Base-by-base conservation (phyloP, 2,329 filamentous ascomycete species). In the Pseudogymnoascus sp. region DNA sequence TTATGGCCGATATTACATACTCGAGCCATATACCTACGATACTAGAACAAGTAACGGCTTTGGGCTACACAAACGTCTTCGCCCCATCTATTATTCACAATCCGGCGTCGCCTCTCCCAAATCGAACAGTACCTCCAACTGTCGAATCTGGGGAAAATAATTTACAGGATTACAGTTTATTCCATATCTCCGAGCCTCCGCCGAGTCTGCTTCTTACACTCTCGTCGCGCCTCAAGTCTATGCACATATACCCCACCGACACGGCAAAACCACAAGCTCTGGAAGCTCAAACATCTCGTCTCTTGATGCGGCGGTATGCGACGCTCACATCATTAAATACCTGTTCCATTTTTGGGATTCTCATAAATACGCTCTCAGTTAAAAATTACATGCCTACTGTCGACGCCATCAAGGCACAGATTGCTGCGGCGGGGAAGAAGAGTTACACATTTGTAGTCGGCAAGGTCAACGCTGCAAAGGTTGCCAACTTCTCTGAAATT, bases 371-470 rank as follows among this genome's bases (percentile, higher is more conserved):
- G 0, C 85, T 99, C 4, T 93, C 89, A 21, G 91, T 97, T 5
- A 86, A 88, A 65, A 96, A 97, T 73, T 97, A 97, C 77, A 82
- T 97, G 67, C 79, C 85, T 13, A 92, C 93, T 0, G 86, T 97
- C 42, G 82, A 88, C 13, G 82, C 88, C 62, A 82, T 97, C 33
- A 86, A 89, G 65, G 75, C 79, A 6, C 84, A 87, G 66, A 96
- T 99, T 68, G 82, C 85, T 0, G 82, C 80, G 0, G 90, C 91
- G 0, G 93, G 92, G 10, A 97, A 97, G 79, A 99, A 97, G 78
- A 89, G 86, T 73, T 99, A 99, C 74, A 91, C 93, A 1, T 91
- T 99, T 59, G 95, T 99, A 1, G 95, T 99, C 0, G 95, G 95
- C 64, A 97, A 97, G 74, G 81, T 99, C 26, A 99, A 97, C 72